phyloP scores from a whole-genome alignment of 768 basidiomycete species.

The Strobilomyces dryophilus region DNA sequence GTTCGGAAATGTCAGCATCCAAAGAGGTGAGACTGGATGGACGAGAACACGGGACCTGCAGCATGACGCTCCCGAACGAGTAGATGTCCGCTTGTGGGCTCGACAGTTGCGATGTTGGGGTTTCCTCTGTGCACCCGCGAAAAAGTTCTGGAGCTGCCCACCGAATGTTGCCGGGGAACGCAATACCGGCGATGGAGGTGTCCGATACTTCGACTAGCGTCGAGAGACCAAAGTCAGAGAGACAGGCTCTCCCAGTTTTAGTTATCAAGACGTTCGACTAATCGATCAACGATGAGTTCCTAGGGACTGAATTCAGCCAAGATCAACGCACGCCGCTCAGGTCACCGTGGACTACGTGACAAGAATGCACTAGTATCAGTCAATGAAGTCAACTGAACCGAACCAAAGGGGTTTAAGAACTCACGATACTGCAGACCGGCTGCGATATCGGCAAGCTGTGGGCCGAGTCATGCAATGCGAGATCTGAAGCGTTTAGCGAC shows the following conservation, averaged over 20 bases:
- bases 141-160: conserved; percentile 31
- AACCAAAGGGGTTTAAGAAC: not conserved
- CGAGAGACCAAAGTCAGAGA: conserved; percentile 33
- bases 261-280: conserved; percentile 24
- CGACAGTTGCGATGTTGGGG: conserved; percentile 2
- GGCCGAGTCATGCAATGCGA: not conserved
- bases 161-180: conserved; percentile 24
- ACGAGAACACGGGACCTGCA: conserved; percentile 17
- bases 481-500: not conserved
- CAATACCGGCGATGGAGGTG: not conserved
- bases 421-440: conserved; percentile 22
- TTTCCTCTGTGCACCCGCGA: not conserved
- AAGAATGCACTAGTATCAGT: conserved; percentile 17
- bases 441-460: conserved; percentile 24
- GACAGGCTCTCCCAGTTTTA: conserved; percentile 8
- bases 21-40: not conserved
- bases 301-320: not conserved
- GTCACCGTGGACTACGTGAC: conserved; percentile 37
- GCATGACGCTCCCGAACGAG: conserved; percentile 28
- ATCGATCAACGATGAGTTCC: not conserved
- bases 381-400: not conserved
- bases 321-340: conserved; percentile 31
- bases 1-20: not conserved
- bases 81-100: conserved; percentile 22
- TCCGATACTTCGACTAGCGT: conserved; percentile 10